These are phyloP conservation scores for Lipomyces sp. DNA, from an alignment of 805 yeast genomes.

Conservation along the genomic window DNA sequence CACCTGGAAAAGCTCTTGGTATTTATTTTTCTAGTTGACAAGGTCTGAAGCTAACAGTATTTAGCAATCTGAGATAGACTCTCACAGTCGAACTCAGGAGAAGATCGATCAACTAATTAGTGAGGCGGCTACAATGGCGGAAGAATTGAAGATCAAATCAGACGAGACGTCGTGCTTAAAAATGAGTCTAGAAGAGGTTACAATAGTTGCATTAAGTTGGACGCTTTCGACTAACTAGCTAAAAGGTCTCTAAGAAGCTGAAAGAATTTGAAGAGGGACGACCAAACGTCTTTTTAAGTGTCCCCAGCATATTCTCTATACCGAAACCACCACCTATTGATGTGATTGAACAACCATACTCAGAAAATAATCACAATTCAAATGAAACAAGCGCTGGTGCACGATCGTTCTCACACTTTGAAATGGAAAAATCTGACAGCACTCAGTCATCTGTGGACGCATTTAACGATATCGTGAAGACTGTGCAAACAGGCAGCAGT, in stretches of 20 bases:
- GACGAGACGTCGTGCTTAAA: not conserved
- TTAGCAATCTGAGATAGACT: constrained; percentile 2
- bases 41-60: not conserved
- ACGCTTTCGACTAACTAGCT: not conserved
- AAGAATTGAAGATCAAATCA: not conserved
- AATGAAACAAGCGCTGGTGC: not conserved
- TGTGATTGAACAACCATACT: not conserved
- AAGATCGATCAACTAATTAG: not conserved
- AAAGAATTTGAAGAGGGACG: constrained; percentile 3
- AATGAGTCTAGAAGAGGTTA: constrained; percentile 2
- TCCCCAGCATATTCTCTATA: not conserved
- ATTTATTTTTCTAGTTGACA: not conserved
- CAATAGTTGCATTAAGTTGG: not conserved
- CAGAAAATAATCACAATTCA: not conserved
- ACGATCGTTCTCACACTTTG: not conserved
- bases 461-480: not conserved
- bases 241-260: constrained; percentile 4
- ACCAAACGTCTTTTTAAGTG: not conserved
- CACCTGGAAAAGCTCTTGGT: constrained; percentile 2
- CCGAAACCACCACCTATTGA: not conserved
- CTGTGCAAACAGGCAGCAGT: not conserved
- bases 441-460: not conserved
- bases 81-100: constrained; percentile 4
- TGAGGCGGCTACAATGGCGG: not conserved
- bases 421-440: not conserved